A percentile compares a stretch with the other conserved stretches of the same genome.
These are phyloP conservation scores for Rheum nobile DNA, from an alignment of 148 eudicot species.

Conservation along the genomic window DNA sequence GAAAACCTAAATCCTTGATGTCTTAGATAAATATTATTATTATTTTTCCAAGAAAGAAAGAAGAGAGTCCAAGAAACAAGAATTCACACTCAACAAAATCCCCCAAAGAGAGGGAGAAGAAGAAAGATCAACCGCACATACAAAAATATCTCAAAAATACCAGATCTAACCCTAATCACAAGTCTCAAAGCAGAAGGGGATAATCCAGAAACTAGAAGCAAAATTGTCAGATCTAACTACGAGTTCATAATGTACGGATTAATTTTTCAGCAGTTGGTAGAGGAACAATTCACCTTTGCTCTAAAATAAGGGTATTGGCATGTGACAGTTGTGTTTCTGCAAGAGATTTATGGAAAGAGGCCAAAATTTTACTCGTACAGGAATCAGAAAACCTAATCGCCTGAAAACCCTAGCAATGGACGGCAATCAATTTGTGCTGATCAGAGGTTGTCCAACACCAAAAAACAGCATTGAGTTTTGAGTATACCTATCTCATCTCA, in stretches of 20 bases:
- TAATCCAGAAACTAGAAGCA: neutral
- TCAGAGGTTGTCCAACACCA: constrained; percentile 3
- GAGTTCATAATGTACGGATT: neutral
- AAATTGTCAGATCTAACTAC: neutral
- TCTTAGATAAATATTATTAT: neutral
- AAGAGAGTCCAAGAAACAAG: constrained; percentile 10
- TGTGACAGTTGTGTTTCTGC: neutral
- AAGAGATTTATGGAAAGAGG: neutral
- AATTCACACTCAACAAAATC: neutral
- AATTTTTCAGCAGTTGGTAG: neutral
- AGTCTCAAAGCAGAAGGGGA: neutral
- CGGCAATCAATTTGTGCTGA: neutral
- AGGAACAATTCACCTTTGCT: neutral
- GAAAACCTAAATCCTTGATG: constrained; percentile 4
- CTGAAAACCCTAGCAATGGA: constrained; percentile 1
- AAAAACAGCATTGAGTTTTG: constrained; percentile 1
- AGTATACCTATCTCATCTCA: neutral
- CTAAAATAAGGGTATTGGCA: neutral
- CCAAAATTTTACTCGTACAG: neutral
- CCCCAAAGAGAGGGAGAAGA: neutral
- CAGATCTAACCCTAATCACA: constrained; percentile 12
- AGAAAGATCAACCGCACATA: neutral
- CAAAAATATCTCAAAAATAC: constrained; percentile 3
- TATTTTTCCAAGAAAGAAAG: neutral
- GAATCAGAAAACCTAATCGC: neutral